Conservation (phyloP, 805 yeast genomes). For the Barnettozyma botsteinii region DNA sequence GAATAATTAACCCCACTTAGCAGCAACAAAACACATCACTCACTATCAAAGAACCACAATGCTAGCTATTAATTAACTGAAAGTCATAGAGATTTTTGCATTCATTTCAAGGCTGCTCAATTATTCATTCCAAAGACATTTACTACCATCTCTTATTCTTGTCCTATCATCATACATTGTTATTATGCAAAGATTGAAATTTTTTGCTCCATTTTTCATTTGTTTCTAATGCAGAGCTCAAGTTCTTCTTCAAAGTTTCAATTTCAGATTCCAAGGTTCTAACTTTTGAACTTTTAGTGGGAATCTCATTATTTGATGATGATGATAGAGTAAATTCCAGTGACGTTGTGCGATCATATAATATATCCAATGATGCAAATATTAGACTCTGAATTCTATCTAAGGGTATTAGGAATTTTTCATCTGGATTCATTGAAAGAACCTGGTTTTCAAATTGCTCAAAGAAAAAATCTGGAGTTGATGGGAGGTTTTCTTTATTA, state of each 20-base stretch:
- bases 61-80: too few species aligned
- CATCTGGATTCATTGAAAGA: background rate
- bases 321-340: background rate
- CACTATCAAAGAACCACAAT: too few species aligned
- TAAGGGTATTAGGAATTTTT: slow-evolving; percentile 5
- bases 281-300: slow-evolving; percentile 4
- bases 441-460: slow-evolving; percentile 6
- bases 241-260: slow-evolving; percentile 12
- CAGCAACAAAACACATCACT: too few species aligned
- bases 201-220: slow-evolving; percentile 25
- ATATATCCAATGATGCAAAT: slow-evolving; percentile 5
- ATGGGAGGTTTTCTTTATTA: slow-evolving; percentile 1
- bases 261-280: slow-evolving; percentile 13
- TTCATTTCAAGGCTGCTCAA: too few species aligned
- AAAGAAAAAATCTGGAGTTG: slow-evolving; percentile 7
- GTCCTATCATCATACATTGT: background rate
- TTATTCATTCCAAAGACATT: too few species aligned
- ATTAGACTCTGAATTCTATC: slow-evolving; percentile 15
- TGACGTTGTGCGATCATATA: background rate
- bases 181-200: slow-evolving; percentile 5
- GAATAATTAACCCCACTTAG: too few species aligned
- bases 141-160: too few species aligned
- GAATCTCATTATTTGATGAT: background rate
- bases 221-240: slow-evolving; percentile 20
- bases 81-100: too few species aligned